phyloP scores from a whole-genome alignment of 2,329 filamentous ascomycete genomes.

The Pseudogymnoascus sp. region DNA sequence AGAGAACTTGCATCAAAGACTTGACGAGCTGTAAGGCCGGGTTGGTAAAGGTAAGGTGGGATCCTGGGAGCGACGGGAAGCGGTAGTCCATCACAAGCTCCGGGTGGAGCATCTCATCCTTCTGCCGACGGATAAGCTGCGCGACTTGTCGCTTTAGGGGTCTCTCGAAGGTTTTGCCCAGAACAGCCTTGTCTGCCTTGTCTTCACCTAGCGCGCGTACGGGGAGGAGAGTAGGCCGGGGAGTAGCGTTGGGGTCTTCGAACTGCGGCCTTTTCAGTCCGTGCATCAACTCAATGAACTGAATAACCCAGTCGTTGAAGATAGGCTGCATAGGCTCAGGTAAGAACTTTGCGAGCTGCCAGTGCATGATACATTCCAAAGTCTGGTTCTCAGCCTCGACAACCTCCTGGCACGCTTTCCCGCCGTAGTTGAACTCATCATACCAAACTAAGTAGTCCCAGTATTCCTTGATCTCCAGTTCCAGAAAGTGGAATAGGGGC shows the following conservation, averaged over 20 bases:
- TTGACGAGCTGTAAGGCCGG: conserved; percentile 88
- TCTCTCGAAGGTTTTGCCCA: conserved; percentile 78
- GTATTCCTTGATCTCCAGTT: conserved; percentile 95
- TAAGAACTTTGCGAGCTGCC: conserved; percentile 90
- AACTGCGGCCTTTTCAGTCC: conserved; percentile 60
- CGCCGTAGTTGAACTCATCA: conserved; percentile 97
- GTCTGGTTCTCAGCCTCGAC: conserved; percentile 67
- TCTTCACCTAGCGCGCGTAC: conserved; percentile 49
- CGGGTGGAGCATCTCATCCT: conserved; percentile 80
- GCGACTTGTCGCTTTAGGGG: conserved; percentile 84
- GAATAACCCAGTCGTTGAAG: conserved; percentile 88
- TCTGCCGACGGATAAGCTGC: conserved; percentile 72
- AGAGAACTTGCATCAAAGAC: conserved; percentile 82
- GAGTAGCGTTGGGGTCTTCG: conserved; percentile 40
- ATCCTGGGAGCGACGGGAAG: conserved; percentile 74
- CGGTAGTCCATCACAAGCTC: conserved; percentile 80
- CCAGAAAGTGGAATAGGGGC: conserved; percentile 92
- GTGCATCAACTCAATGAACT: conserved; percentile 95
- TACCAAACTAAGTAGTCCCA: conserved; percentile 99
- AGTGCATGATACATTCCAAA: conserved; percentile 92
- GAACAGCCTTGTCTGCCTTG: conserved; percentile 52
- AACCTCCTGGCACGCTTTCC: conserved; percentile 80
- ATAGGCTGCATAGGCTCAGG: conserved; percentile 70
- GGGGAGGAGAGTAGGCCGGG: conserved; percentile 50
- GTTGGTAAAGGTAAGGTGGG: conserved; percentile 55